phyloP scores from a whole-genome alignment of 495 filamentous ascomycete species.

The Aspergillus leporis region DNA sequence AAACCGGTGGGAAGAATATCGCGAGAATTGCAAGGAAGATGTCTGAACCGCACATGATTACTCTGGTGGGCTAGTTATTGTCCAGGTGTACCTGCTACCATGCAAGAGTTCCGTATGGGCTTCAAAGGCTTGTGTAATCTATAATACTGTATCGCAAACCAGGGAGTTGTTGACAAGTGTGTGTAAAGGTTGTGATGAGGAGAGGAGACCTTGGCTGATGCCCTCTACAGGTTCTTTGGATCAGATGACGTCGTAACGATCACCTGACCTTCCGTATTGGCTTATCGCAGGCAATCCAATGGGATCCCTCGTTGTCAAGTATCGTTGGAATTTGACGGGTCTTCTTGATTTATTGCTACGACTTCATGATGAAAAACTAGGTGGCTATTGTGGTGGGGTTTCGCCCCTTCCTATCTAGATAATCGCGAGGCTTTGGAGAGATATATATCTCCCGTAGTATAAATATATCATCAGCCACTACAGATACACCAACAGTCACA shows the following conservation, averaged over 20 bases:
- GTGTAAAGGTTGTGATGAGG: not conserved
- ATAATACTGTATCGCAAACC: not conserved
- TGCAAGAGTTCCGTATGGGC: not conserved
- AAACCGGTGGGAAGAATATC: constrained; percentile 89
- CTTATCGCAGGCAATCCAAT: too few species aligned
- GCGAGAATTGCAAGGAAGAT: constrained; percentile 86
- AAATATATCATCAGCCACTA: too few species aligned
- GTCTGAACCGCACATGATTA: constrained; percentile 71
- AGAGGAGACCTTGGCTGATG: not conserved
- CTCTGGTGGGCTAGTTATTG: constrained; percentile 14
- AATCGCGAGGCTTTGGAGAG: too few species aligned
- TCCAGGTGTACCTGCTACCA: not conserved
- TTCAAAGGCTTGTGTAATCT: not conserved
- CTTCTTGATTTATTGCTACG: too few species aligned
- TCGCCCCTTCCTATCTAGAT: too few species aligned
- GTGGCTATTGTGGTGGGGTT: too few species aligned
- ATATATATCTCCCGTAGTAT: too few species aligned
- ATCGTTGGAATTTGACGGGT: too few species aligned
- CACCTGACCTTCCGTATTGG: constrained; percentile 1
- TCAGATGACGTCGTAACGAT: constrained; percentile 13
- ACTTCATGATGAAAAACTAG: too few species aligned
- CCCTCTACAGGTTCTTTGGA: not conserved
- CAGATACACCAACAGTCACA: too few species aligned
- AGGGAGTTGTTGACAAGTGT: not conserved
- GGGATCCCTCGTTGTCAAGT: too few species aligned